These are phyloP conservation scores for Mycena chlorophos DNA, from an alignment of 768 basidiomycete species.

Conservation along the genomic window DNA sequence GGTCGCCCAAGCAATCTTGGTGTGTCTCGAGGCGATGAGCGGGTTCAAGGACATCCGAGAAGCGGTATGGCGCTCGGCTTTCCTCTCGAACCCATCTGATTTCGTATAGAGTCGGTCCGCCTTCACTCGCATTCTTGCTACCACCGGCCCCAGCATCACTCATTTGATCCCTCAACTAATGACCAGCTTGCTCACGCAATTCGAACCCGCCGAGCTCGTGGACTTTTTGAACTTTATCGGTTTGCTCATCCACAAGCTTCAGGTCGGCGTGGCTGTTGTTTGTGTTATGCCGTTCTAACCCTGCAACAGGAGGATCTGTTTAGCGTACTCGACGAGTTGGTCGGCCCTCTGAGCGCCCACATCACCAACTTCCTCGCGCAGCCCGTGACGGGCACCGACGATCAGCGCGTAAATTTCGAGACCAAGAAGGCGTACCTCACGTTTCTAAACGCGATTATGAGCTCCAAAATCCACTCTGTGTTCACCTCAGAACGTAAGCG, in stretches of 20 bases:
- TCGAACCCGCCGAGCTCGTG: constrained; percentile 87
- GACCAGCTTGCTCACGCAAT: constrained; percentile 85
- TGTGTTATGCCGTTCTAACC: neutral
- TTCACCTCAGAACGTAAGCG: constrained; percentile 86
- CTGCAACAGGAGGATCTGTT: constrained; percentile 75
- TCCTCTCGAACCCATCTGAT: constrained; percentile 10
- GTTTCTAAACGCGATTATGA: constrained; percentile 79
- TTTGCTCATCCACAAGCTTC: constrained; percentile 85
- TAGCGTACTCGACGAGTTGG: constrained; percentile 84
- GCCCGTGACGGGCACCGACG: constrained; percentile 85
- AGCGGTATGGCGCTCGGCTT: constrained; percentile 53
- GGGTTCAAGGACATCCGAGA: constrained; percentile 84
- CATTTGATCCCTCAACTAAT: constrained; percentile 88
- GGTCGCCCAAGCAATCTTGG: constrained; percentile 83
- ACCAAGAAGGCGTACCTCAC: constrained; percentile 88
- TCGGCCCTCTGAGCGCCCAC: constrained; percentile 82
- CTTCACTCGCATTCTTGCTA: constrained; percentile 89
- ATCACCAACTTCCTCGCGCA: constrained; percentile 78
- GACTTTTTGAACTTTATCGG: constrained; percentile 97
- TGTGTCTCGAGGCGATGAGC: constrained; percentile 87
- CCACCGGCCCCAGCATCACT: constrained; percentile 83
- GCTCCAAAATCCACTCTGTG: constrained; percentile 76
- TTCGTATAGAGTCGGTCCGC: constrained; percentile 78
- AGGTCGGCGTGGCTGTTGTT: constrained; percentile 47
- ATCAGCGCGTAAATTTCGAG: constrained; percentile 70